Evolutionary conservation across 2,329 filamentous ascomycete species (phyloP).

Genomic region (Exophiala dermatitidis): DNA sequence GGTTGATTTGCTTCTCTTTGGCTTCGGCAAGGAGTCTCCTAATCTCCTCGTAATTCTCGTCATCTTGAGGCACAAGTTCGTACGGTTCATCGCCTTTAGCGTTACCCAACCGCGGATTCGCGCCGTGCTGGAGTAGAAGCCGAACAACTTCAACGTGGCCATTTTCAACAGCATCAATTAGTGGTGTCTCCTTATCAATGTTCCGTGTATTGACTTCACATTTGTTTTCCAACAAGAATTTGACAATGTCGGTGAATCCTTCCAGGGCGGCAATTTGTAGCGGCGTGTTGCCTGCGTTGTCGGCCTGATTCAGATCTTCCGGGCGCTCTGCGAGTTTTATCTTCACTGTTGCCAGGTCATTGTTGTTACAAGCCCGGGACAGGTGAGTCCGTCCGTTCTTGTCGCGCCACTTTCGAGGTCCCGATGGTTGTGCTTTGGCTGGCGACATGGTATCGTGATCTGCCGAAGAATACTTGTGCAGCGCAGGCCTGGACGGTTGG

Average conservation of each 20-base stretch:
- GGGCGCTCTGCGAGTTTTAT: constrained; percentile 68
- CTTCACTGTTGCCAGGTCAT: constrained; percentile 72
- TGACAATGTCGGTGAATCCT: constrained; percentile 78
- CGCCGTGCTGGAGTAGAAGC: constrained; percentile 73
- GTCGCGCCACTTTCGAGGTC: constrained; percentile 81
- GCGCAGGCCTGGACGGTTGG: constrained; percentile 33
- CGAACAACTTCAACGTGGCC: constrained; percentile 83
- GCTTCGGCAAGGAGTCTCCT: constrained; percentile 60
- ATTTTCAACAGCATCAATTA: constrained; percentile 95
- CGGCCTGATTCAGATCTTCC: constrained; percentile 79
- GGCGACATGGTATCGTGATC: constrained; percentile 52
- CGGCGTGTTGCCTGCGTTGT: constrained; percentile 94
- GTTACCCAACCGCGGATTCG: constrained; percentile 86
- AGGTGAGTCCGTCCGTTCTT: constrained; percentile 85
- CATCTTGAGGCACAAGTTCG: constrained; percentile 68
- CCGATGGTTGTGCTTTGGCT: constrained; percentile 50
- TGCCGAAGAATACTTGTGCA: constrained; percentile 37
- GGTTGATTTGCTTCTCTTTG: constrained; percentile 46
- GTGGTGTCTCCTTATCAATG: constrained; percentile 78
- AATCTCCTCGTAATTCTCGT: constrained; percentile 74
- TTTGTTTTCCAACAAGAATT: constrained; percentile 73
- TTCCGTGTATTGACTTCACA: constrained; percentile 76
- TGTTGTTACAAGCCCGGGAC: constrained; percentile 80
- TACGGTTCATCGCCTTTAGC: constrained; percentile 88
- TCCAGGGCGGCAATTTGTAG: constrained; percentile 87